A percentile compares a stretch with the other conserved stretches of the same genome.
Conservation (phyloP, 176 grass and related monocot species). For the Canna indica region DNA sequence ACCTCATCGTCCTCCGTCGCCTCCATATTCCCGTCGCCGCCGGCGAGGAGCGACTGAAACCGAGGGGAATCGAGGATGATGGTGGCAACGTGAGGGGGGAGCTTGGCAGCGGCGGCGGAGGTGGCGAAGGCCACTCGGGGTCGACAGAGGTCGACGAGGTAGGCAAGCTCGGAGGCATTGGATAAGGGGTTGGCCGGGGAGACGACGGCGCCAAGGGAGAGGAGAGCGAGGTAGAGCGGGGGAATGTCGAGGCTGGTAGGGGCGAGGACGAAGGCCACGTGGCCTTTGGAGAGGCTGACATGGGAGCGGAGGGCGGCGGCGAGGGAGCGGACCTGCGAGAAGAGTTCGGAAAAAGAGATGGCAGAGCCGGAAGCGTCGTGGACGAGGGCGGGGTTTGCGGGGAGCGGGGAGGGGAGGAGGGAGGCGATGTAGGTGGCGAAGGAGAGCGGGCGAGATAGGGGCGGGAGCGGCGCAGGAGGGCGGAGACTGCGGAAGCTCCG, state of each 20-base stretch:
- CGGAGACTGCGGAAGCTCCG: constrained; percentile 59
- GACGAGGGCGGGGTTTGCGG: constrained; percentile 33
- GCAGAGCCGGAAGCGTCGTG: constrained; percentile 38
- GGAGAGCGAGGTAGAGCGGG: constrained; percentile 48
- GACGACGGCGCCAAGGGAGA: constrained; percentile 59
- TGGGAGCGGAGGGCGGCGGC: constrained; percentile 31
- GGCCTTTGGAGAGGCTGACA: constrained; percentile 22
- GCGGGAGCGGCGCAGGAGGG: constrained; percentile 11
- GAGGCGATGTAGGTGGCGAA: constrained; percentile 40
- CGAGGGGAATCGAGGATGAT: constrained; percentile 47
- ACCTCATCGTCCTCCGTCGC: constrained; percentile 29
- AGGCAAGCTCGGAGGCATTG: constrained; percentile 38
- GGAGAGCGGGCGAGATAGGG: constrained; percentile 41
- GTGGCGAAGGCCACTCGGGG: constrained; percentile 44
- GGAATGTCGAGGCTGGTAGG: constrained; percentile 44
- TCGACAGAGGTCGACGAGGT: constrained; percentile 32
- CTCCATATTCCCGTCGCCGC: neutral
- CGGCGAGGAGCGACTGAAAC: constrained; percentile 26
- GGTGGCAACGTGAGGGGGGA: constrained; percentile 22
- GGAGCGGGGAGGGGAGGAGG: constrained; percentile 29
- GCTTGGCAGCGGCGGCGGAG: constrained; percentile 27
- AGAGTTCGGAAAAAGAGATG: constrained; percentile 45
- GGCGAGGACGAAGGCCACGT: constrained; percentile 42
- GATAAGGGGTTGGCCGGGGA: constrained; percentile 56
- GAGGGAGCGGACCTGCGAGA: constrained; percentile 44